Evolutionary conservation across 768 basidiomycete species (phyloP), one percentile per base, ranked within the genome.

Genomic region (Boletales sp.): DNA sequence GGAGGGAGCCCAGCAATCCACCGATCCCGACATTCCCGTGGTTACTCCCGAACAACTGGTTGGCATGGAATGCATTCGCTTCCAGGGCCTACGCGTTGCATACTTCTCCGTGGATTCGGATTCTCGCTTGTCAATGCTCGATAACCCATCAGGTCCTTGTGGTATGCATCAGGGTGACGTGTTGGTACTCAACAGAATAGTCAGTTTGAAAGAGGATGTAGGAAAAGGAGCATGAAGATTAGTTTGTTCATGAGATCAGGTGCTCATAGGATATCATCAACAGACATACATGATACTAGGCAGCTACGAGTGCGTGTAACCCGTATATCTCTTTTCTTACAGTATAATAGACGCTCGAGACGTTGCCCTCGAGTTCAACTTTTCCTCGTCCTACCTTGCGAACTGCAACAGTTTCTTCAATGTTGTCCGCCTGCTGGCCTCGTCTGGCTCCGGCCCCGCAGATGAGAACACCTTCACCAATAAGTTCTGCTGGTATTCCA

Each of bases 21-120:
- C 65, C 33, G 66, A 71, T 33, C 77, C 77, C 33, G 79, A 77
- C 48, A 88, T 83, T 25, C 92, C 90, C 1, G 77, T 80, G 43
- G 84, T 86, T 18, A 89, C 84, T 7, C 62, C 66, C 4, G 86
- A 83, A 48, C 89, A 91, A 67, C 75, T 95, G 36, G 80, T 90
- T 40, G 95, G 89, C 25, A 87, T 87, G 67, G 96, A 98, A 69
- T 90, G 87, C 64, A 80, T 98, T 48, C 80, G 96, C 35, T 98
- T 99, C 84, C 96, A 99, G 71, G 96, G 94, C 8, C 76, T 97
- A 62, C 84, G 96, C 10, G 85, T 97, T 41, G 96, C 87, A 3
- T 99, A 97, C 73, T 98, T 99, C 63, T 81, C 90, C 17, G 74
- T 98, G 25, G 96, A 99, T 67, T 87, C 84, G 67, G 94, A 97